Evolutionary conservation across 495 filamentous ascomycete genomes (phyloP), one percentile per base, ranked within the genome.

Genomic region (Tuber microsphaerosporum): DNA sequence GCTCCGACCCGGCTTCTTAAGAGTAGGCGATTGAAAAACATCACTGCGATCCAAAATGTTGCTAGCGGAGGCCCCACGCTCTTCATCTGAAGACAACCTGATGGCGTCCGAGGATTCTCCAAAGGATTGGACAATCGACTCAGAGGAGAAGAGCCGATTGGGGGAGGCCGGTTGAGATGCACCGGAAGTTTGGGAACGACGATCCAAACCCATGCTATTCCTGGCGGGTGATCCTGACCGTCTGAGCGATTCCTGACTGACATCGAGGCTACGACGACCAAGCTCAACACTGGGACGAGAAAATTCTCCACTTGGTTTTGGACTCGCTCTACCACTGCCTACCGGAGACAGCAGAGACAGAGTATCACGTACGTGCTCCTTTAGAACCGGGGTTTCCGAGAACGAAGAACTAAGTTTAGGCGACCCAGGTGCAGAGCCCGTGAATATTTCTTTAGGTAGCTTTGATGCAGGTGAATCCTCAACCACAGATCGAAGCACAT

Each of bases 31-130:
- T 73, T 92, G 90, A 82, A 99, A 97, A 26, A 97, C 91, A 81
- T 95, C 93, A 76, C 93, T 97, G 37, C 91, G 89, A 69, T 89
- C 88, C 19, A 99, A 85, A 22, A 98, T 97, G 82, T 96, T 92
- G 83, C 95, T 97, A 16, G 92, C 94, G 56, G 94, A 95, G 65
- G 71, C 61, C 42, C 73, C 79, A 37, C 68, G 72, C 16, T 71
- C 76, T 20, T 81, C 80, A 44, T 82, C 80, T 31, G 75, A 75
- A 7, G 79, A 81, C 75, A 81, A 37, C 51, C 76, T 76, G 43
- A 81, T 76, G 48, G 71, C 79, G 31, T 89, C 86, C 20, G 90
- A 91, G 26, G 92, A 93, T 56, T 90, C 88, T 37, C 91, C 92
- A 16, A 92, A 82, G 22, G 92, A 94, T 78, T 91, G 90, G 1